Base-by-base conservation (phyloP, 305 asterid genomes). In the Fraxinus latifolia region DNA sequence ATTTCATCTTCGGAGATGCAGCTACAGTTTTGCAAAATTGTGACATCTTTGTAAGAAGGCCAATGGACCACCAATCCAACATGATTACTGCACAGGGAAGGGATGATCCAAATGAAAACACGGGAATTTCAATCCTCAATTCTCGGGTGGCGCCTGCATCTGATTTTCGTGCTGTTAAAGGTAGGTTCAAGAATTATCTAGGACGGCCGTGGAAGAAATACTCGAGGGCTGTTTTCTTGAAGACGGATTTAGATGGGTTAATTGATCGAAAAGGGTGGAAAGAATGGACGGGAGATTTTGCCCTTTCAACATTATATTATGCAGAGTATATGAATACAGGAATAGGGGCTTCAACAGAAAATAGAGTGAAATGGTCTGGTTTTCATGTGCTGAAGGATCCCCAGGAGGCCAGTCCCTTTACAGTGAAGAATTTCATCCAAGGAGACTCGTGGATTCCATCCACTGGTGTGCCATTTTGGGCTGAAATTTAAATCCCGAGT, bases 1-100 rank as follows among this genome's bases (percentile, higher is more conserved):
- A 93, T 82, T 93, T 91, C 90, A 91, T 93, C 1, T 93, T 93
- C 47, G 97, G 97, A 0, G 90, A 92, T 34, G 97, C 95, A 2
- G 81, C 88, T 0, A 89, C 85, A 0, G 86, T 92, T 5, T 81
- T 93, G 32, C 93, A 93, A 73, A 86, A 92, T 55, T 93, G 93
- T 15, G 91, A 94, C 39, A 85, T 94, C 33, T 75, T 86, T 19
- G 88, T 92, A 0, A 68, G 92, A 7, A 87, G 71, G 80, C 95
- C 96, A 6, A 90, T 90, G 96, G 87, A 82, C 0, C 90, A 87
- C 73, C 97, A 92, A 15, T 32, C 91, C 29, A 92, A 89, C 88
- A 74, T 90, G 90, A 87, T 94, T 21, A 92, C 98, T 0, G 97
- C 97, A 0, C 96, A 92, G 21, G 96, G 93, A 1, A 81, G 95